phyloP scores from a whole-genome alignment of 2,329 filamentous ascomycete species.

The Exophiala spinifera region DNA sequence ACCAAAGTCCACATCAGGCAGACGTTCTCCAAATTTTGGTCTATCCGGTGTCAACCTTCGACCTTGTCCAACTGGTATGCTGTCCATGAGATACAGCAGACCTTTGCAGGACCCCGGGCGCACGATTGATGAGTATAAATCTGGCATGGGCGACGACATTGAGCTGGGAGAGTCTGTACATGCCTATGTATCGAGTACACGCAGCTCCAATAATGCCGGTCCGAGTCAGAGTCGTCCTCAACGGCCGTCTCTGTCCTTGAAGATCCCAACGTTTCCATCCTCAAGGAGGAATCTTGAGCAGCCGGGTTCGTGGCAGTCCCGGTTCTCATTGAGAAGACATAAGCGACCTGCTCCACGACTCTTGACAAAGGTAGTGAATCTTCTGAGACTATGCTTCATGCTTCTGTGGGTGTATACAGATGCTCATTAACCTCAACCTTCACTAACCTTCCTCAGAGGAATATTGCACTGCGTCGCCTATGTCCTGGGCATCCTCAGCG shows the following conservation, averaged over 20 bases:
- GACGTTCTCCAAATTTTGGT: too few species aligned
- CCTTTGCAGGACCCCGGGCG: too few species aligned
- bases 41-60: too few species aligned
- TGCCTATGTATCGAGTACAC: not conserved
- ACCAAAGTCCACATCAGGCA: too few species aligned
- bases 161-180: not conserved
- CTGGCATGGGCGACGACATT: not conserved
- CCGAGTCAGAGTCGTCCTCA: not conserved
- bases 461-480: constrained; percentile 33
- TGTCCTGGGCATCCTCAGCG: constrained; percentile 35
- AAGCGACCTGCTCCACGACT: not conserved
- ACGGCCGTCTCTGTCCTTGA: not conserved
- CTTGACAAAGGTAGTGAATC: not conserved
- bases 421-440: too few species aligned
- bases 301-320: not conserved
- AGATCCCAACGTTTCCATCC: not conserved
- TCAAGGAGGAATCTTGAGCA: too few species aligned
- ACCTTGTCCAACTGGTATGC: too few species aligned
- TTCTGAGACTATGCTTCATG: not conserved
- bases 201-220: constrained; percentile 1
- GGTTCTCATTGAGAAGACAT: not conserved
- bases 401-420: not conserved
- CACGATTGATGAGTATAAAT: not conserved
- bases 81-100: too few species aligned
- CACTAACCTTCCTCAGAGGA: not conserved